Evolutionary conservation across 2,329 filamentous ascomycete species (phyloP).

Genomic region (Aureobasidium sp.): DNA sequence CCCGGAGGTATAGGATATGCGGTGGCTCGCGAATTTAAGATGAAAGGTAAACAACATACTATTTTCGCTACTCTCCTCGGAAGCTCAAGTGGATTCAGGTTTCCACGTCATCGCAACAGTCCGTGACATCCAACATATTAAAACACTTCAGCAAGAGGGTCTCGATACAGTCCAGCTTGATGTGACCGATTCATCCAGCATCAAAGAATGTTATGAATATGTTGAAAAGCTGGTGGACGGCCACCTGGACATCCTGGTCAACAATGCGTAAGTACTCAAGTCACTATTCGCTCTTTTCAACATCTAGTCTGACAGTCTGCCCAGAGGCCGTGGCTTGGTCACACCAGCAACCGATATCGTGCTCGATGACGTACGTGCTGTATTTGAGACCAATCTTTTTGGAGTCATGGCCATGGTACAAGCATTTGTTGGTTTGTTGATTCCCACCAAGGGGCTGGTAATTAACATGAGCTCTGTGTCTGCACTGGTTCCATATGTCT

Average conservation of each 20-base stretch:
- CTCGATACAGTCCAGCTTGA: slow-evolving; percentile 49
- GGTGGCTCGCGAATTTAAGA: slow-evolving; percentile 51
- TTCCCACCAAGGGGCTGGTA: slow-evolving; percentile 32
- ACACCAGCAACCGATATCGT: slow-evolving; percentile 51
- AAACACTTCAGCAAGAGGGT: too few relatives aligned
- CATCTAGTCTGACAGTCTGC: too few relatives aligned
- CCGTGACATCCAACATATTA: slow-evolving; percentile 33
- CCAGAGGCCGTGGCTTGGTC: slow-evolving; percentile 23
- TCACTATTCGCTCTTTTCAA: too few relatives aligned
- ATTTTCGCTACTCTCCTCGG: too few relatives aligned
- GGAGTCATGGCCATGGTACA: slow-evolving; percentile 52
- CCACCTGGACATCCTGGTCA: slow-evolving; percentile 49
- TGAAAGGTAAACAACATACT: slow-evolving; percentile 19
- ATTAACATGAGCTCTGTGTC: slow-evolving; percentile 38
- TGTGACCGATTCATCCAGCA: slow-evolving; percentile 43
- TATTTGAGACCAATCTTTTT: slow-evolving; percentile 51
- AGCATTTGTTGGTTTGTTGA: slow-evolving; percentile 48
- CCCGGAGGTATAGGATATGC: slow-evolving; percentile 53
- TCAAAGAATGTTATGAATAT: slow-evolving; percentile 40
- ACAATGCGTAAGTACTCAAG: slow-evolving; percentile 40
- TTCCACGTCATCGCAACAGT: slow-evolving; percentile 53
- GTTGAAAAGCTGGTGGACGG: slow-evolving; percentile 43
- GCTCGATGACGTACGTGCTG: slow-evolving; percentile 38
- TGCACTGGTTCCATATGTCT: slow-evolving; percentile 38
- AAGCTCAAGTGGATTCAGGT: slow-evolving; percentile 24